A percentile compares a stretch with the other conserved stretches of the same genome.
These are phyloP conservation scores for Lepidium africanum DNA, from an alignment of 345 rosid species.

Conservation along the genomic window DNA sequence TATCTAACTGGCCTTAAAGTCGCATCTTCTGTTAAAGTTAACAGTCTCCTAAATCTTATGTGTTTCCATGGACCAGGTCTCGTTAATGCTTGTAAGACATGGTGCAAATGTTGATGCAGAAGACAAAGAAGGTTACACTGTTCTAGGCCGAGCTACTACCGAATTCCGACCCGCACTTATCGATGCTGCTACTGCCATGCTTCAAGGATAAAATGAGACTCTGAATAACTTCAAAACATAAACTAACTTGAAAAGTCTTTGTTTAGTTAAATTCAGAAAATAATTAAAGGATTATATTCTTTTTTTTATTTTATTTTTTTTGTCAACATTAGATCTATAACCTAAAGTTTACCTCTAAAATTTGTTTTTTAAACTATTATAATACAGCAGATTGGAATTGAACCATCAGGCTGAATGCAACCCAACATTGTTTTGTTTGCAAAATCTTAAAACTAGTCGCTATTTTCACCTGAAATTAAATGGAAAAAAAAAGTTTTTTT, in stretches of 20 bases:
- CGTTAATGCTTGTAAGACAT: conserved; percentile 71
- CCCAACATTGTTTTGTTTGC: no score
- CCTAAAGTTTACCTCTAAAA: no score
- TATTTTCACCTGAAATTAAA: no score
- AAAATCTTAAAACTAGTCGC: no score
- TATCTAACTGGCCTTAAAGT: background rate
- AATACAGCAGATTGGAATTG: no score
- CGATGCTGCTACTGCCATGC: conserved; percentile 78
- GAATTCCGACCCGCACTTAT: conserved; percentile 52
- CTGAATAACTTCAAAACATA: background rate
- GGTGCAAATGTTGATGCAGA: conserved; percentile 86
- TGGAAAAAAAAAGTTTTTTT: no score
- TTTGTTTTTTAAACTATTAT: no score
- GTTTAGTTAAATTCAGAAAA: background rate
- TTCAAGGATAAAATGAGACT: conserved; percentile 47
- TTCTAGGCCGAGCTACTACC: conserved; percentile 73
- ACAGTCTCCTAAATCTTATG: background rate
- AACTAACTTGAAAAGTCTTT: background rate
- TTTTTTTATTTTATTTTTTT: no score
- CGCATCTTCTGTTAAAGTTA: background rate
- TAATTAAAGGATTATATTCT: background rate
- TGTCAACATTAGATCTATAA: no score
- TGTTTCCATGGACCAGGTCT: conserved; percentile 41
- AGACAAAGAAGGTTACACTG: conserved; percentile 94
- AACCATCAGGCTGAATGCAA: no score